These are phyloP conservation scores for Poronia punctata DNA, from an alignment of 495 filamentous ascomycete genomes.

Conservation along the genomic window DNA sequence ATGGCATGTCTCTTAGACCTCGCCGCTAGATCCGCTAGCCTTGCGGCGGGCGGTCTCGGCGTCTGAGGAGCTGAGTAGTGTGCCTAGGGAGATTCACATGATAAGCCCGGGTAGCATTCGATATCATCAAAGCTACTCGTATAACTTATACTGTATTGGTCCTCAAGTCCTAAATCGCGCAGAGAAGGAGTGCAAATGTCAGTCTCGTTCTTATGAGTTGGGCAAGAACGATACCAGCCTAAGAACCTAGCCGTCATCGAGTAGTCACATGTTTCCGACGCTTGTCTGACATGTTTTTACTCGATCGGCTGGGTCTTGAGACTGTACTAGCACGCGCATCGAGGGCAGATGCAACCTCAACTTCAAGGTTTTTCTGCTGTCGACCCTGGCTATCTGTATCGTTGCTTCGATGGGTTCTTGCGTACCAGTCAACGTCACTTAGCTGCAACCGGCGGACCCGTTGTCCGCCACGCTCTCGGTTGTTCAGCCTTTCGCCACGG, in stretches of 20 bases:
- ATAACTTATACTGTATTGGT: constrained; percentile 2
- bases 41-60: not conserved
- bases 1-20: constrained; percentile 1
- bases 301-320: constrained; percentile 13
- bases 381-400: not conserved
- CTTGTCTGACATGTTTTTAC: constrained; percentile 18
- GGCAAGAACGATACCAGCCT: no score
- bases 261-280: constrained; percentile 15
- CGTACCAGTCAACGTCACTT: constrained; percentile 96
- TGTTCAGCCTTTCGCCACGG: constrained; percentile 55
- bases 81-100: not conserved
- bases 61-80: not conserved
- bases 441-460: constrained; percentile 87
- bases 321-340: constrained; percentile 5
- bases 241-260: constrained; percentile 7
- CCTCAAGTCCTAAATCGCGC: constrained; percentile 9
- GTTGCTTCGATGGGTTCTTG: constrained; percentile 18
- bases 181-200: constrained; percentile 6
- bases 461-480: constrained; percentile 67
- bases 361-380: constrained; percentile 8
- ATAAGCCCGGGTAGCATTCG: no score
- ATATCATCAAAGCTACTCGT: not conserved
- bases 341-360: constrained; percentile 3
- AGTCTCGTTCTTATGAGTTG: constrained; percentile 1
- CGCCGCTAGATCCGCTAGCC: not conserved